phyloP scores from a whole-genome alignment of 2,329 filamentous ascomycete genomes.

The Sphaerulina musiva region DNA sequence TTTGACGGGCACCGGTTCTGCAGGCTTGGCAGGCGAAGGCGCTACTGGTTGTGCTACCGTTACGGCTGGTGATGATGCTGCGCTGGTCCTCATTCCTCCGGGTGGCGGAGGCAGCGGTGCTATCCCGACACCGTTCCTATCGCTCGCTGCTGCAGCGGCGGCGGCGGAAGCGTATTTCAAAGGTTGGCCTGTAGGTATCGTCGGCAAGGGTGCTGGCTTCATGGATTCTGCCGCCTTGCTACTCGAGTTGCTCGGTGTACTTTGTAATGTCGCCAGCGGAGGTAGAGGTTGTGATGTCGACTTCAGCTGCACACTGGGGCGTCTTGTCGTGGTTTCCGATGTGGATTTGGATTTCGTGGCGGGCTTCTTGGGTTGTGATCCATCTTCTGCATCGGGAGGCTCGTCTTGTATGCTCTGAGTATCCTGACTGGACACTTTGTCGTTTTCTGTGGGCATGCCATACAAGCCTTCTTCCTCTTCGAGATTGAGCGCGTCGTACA shows the following conservation, averaged over 20 bases:
- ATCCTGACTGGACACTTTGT: slow-evolving; percentile 91
- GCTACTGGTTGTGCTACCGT: slow-evolving; percentile 39
- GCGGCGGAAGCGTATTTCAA: slow-evolving; percentile 96
- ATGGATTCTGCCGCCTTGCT: slow-evolving; percentile 59
- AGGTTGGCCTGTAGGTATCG: slow-evolving; percentile 77
- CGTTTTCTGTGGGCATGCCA: slow-evolving; percentile 69
- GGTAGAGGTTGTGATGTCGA: slow-evolving; percentile 64
- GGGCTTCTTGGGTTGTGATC: slow-evolving; percentile 41
- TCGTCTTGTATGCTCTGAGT: slow-evolving; percentile 89
- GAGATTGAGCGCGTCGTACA: slow-evolving; percentile 91
- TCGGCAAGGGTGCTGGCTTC: slow-evolving; percentile 87
- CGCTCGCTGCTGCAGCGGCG: slow-evolving; percentile 82
- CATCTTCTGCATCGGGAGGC: slow-evolving; percentile 49
- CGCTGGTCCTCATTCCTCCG: slow-evolving; percentile 51
- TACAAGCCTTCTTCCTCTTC: slow-evolving; percentile 86
- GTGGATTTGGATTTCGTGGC: slow-evolving; percentile 45
- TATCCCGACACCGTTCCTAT: slow-evolving; percentile 84
- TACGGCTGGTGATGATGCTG: slow-evolving; percentile 50
- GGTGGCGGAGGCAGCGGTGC: slow-evolving; percentile 88
- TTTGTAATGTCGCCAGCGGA: slow-evolving; percentile 83
- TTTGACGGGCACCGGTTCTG: slow-evolving; percentile 23
- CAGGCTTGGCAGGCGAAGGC: slow-evolving; percentile 34
- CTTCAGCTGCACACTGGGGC: slow-evolving; percentile 85
- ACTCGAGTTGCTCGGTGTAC: slow-evolving; percentile 57
- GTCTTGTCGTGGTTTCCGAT: slow-evolving; percentile 56